Evolutionary conservation across 768 basidiomycete genomes (phyloP).

Genomic region (Rhodotorula graminis): DNA sequence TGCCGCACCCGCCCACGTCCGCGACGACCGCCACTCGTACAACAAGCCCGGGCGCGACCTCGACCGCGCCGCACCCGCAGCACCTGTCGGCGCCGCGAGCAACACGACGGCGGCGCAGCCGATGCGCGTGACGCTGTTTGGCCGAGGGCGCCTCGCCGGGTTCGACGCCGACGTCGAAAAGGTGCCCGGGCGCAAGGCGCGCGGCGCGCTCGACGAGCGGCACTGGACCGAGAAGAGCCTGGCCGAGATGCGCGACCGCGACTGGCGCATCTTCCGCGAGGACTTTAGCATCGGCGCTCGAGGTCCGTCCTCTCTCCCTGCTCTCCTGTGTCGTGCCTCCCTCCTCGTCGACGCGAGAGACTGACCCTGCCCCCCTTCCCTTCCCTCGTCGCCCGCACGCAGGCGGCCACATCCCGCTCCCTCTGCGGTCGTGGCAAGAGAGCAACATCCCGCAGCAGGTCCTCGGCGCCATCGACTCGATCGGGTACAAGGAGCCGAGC

Average conservation of each 20-base stretch:
- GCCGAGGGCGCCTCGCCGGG: constrained; percentile 14
- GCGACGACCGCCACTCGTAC: not conserved
- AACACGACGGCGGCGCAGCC: constrained; percentile 5
- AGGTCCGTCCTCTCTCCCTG: constrained; percentile 54
- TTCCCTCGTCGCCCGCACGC: not conserved
- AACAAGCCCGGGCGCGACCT: constrained; percentile 52
- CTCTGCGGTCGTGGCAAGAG: constrained; percentile 86
- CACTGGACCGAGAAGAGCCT: constrained; percentile 97
- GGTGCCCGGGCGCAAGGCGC: constrained; percentile 66
- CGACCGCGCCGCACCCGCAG: constrained; percentile 51
- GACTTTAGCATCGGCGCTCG: constrained; percentile 94
- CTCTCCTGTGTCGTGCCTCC: no score
- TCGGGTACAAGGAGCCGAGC: constrained; percentile 95
- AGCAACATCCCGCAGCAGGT: constrained; percentile 73
- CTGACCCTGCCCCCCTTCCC: not conserved
- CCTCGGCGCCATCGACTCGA: constrained; percentile 74
- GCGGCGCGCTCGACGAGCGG: constrained; percentile 79
- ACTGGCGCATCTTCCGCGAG: constrained; percentile 98
- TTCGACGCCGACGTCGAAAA: constrained; percentile 36
- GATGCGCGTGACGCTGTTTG: constrained; percentile 14
- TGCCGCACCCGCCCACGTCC: not conserved
- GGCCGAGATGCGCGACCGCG: constrained; percentile 89
- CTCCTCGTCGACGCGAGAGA: no score
- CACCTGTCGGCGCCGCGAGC: constrained; percentile 51
- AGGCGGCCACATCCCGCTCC: constrained; percentile 92